Conservation (phyloP, 345 rosid genomes). For the Cardiospermum halicacabum region DNA sequence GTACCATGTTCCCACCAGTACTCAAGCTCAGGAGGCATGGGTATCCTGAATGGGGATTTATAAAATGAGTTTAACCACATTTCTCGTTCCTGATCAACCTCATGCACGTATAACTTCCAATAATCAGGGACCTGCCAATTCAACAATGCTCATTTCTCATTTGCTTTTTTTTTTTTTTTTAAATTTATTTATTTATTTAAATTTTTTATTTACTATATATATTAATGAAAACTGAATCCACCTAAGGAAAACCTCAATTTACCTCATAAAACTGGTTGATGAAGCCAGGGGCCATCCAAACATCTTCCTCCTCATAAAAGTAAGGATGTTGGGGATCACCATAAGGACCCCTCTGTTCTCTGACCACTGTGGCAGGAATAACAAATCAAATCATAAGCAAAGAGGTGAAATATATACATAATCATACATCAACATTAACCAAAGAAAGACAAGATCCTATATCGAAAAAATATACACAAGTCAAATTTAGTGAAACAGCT, state of each 20-base stretch:
- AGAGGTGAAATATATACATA: background rate
- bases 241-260: slow-evolving; percentile 18
- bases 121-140: slow-evolving; percentile 74
- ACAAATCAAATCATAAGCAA: background rate
- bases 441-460: background rate
- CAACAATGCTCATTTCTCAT: slow-evolving; percentile 15
- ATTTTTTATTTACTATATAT: too few relatives aligned
- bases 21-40: slow-evolving; percentile 97
- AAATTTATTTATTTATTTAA: too few relatives aligned
- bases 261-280: slow-evolving; percentile 85
- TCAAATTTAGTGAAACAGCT: background rate
- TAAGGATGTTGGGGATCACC: slow-evolving; percentile 91
- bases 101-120: slow-evolving; percentile 83
- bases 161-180: too few relatives aligned
- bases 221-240: slow-evolving; percentile 9
- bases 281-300: slow-evolving; percentile 99
- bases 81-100: slow-evolving; percentile 86
- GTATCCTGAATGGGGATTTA: slow-evolving; percentile 83
- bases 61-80: slow-evolving; percentile 96
- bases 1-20: slow-evolving; percentile 86
- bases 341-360: slow-evolving; percentile 91
- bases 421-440: background rate
- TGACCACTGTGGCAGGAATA: slow-evolving; percentile 57
- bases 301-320: slow-evolving; percentile 88
- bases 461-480: background rate